phyloP scores from a whole-genome alignment of 805 yeast genomes.

The Sugiyamaella americana region DNA sequence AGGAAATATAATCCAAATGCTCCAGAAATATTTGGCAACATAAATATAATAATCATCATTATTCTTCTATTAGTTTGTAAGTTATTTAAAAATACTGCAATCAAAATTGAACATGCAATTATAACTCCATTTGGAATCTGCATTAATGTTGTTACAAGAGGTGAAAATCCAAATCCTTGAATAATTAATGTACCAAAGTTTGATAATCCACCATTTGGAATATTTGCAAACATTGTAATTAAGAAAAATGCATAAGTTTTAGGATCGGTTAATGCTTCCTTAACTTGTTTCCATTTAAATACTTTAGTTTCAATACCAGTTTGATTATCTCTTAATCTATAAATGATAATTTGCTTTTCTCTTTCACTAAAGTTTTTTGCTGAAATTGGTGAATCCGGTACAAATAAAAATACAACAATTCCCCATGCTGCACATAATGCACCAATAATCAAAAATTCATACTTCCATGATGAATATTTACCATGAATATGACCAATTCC shows the following conservation, averaged over 20 bases:
- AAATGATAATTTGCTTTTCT: conserved; percentile 23
- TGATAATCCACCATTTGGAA: conserved; percentile 32
- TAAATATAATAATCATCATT: conserved; percentile 23
- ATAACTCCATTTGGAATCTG: conserved; percentile 37
- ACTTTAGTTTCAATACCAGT: conserved; percentile 41
- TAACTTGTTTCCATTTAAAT: conserved; percentile 39
- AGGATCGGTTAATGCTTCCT: conserved; percentile 40
- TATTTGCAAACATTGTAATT: conserved; percentile 26
- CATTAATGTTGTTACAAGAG: conserved; percentile 36
- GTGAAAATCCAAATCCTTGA: conserved; percentile 29
- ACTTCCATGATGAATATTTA: conserved; percentile 26
- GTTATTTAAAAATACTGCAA: conserved; percentile 28
- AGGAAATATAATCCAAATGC: conserved; percentile 21
- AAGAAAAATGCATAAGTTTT: conserved; percentile 32
- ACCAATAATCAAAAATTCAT: conserved; percentile 54
- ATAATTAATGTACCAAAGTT: conserved; percentile 31
- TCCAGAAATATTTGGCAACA: conserved; percentile 33
- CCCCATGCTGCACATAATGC: conserved; percentile 42
- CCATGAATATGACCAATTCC: conserved; percentile 34
- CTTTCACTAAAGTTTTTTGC: conserved; percentile 21
- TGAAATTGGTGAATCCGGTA: conserved; percentile 18
- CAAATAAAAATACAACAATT: conserved; percentile 10
- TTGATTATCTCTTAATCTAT: conserved; percentile 28
- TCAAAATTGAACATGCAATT: conserved; percentile 22
- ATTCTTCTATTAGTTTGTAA: conserved; percentile 16